These are phyloP conservation scores for Mrakia frigida DNA, from an alignment of 768 basidiomycete species.

Conservation along the genomic window DNA sequence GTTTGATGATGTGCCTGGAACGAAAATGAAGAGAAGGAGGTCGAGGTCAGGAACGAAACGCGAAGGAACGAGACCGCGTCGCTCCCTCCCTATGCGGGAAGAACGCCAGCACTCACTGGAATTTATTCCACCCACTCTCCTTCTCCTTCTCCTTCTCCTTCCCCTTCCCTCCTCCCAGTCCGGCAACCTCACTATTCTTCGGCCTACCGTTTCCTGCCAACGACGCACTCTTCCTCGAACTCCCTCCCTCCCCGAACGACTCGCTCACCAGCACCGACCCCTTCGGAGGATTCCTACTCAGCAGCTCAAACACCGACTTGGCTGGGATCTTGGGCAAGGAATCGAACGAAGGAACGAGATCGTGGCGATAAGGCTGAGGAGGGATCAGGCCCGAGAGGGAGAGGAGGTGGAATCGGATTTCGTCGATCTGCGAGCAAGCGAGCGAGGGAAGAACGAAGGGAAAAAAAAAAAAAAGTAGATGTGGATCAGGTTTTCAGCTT, in stretches of 20 bases:
- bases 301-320: neutral
- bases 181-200: neutral
- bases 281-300: neutral
- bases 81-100: neutral
- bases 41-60: neutral
- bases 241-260: neutral
- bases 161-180: neutral
- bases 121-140: neutral
- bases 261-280: neutral
- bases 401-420: neutral
- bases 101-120: neutral
- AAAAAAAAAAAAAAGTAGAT: too few species aligned
- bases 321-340: neutral
- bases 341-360: slow-evolving; percentile 4
- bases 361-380: neutral
- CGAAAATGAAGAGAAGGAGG: neutral
- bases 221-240: neutral
- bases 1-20: neutral
- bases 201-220: neutral
- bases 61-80: neutral
- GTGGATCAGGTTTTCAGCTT: too few species aligned
- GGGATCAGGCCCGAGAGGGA: neutral
- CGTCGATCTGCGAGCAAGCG: neutral
- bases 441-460: neutral
- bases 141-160: neutral